A percentile compares a stretch with the other conserved stretches of the same genome.
phyloP scores from a whole-genome alignment of 352 stramenopile species.

The Phytophthora sojae region DNA sequence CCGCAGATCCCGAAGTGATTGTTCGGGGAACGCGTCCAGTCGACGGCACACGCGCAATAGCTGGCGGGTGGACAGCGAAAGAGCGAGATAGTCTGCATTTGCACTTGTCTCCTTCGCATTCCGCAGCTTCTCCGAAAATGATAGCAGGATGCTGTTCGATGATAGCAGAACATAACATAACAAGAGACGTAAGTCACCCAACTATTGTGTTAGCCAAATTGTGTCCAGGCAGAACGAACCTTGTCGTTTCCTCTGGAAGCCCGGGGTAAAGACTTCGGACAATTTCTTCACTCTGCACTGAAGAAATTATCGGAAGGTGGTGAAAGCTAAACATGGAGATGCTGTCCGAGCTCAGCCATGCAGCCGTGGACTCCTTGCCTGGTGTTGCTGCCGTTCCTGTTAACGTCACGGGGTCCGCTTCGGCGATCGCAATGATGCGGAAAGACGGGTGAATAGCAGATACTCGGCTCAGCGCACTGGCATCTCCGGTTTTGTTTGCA shows the following conservation, averaged over 20 bases:
- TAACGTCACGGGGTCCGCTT: slow-evolving; percentile 52
- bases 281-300: slow-evolving; percentile 56
- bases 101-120: slow-evolving; percentile 48
- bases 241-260: slow-evolving; percentile 60
- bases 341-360: slow-evolving; percentile 81
- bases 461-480: slow-evolving; percentile 37
- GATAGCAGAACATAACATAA: not conserved
- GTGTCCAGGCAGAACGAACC: slow-evolving; percentile 41
- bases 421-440: slow-evolving; percentile 88
- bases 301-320: slow-evolving; percentile 49
- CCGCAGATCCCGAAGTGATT: slow-evolving; percentile 69
- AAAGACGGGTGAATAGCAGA: slow-evolving; percentile 90
- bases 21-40: slow-evolving; percentile 70
- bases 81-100: slow-evolving; percentile 55
- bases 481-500: slow-evolving; percentile 21
- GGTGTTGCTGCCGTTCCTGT: slow-evolving; percentile 36
- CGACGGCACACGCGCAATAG: slow-evolving; percentile 71
- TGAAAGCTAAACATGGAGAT: slow-evolving; percentile 87
- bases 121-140: slow-evolving; percentile 63
- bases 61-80: slow-evolving; percentile 75
- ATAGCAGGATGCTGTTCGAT: slow-evolving; percentile 52
- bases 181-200: not conserved
- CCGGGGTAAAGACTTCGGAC: slow-evolving; percentile 58
- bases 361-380: slow-evolving; percentile 55
- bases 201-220: not conserved